Base-by-base conservation (phyloP, 2,329 filamentous ascomycete species). In the Pseudocercospora ulei region DNA sequence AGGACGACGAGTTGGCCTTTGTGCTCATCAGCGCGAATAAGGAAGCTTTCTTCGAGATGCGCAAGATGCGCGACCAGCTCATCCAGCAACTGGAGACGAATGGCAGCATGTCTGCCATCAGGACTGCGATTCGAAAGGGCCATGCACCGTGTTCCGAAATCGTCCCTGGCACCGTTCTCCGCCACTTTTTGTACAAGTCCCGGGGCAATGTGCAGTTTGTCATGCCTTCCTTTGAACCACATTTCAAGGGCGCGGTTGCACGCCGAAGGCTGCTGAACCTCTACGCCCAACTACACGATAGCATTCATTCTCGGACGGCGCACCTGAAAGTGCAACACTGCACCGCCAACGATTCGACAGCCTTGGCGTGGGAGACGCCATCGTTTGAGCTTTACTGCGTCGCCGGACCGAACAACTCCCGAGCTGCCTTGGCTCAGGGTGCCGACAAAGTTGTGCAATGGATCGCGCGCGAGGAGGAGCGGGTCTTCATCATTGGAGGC, bases 401-500 rank as follows among this genome's bases (percentile, higher is more conserved):
- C n/a, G 85, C 87, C 11, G 82, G 83, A 0, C 82, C 83, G 2
- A 79, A 64, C 13, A 71, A 71, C 14, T 68, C 67, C 35, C 62
- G 75, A 26, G 71, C 71, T 38, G 75, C 77, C 7, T 69, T 98
- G 54, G 83, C 84, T 6, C 81, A 88, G 59, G 84, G 81, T 7
- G 88, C 87, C 20, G 93, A 90, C 58, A 80, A 81, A 63, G 76
- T 98, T 34, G 78, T 92, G 4, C 82, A 90, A 56, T 98, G 88
- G 87, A 80, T 88, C 1, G 80, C 83, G 57, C 72, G 78, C 49
- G 90, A 98, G 63, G 88, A 96, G 62, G 87, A 96, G 62, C 71
- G 90, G 41, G 67, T 96, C 4, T 98, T 98, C 57, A 94, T 98
- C 43, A 90, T 98, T 57, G 90, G 90, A 1, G 92, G 90, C n/a